These are phyloP conservation scores for Ammopiptanthus mongolicus DNA, from an alignment of 306 rosid genomes.

Conservation along the genomic window DNA sequence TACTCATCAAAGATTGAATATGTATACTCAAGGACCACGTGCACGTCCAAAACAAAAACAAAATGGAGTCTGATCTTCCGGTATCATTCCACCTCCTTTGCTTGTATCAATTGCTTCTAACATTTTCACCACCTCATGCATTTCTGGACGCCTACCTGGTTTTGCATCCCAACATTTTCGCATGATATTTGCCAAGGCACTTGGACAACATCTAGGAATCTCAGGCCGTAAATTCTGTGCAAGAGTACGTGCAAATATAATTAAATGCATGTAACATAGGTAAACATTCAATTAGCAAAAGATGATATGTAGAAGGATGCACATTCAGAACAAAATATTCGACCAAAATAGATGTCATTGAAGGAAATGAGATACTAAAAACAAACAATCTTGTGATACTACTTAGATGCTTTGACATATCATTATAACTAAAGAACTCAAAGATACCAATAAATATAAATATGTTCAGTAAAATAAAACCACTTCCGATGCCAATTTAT, in stretches of 20 bases:
- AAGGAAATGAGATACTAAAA: background rate
- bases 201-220: conserved; percentile 77
- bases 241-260: background rate
- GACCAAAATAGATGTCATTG: background rate
- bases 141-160: conserved; percentile 74
- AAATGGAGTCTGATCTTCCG: conserved; percentile 47
- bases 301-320: background rate
- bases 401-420: background rate
- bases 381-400: background rate
- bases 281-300: background rate
- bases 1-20: background rate
- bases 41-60: conserved; percentile 59
- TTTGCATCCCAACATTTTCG: conserved; percentile 74
- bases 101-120: conserved; percentile 75
- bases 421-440: background rate
- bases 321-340: background rate
- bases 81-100: conserved; percentile 92
- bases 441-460: background rate
- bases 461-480: background rate
- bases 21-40: conserved; percentile 48
- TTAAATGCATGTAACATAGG: background rate
- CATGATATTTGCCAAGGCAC: conserved; percentile 51
- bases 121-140: conserved; percentile 72
- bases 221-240: conserved; percentile 76
- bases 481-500: background rate